Conservation (phyloP, 768 basidiomycete genomes). For the Holtermannia corniformis region DNA sequence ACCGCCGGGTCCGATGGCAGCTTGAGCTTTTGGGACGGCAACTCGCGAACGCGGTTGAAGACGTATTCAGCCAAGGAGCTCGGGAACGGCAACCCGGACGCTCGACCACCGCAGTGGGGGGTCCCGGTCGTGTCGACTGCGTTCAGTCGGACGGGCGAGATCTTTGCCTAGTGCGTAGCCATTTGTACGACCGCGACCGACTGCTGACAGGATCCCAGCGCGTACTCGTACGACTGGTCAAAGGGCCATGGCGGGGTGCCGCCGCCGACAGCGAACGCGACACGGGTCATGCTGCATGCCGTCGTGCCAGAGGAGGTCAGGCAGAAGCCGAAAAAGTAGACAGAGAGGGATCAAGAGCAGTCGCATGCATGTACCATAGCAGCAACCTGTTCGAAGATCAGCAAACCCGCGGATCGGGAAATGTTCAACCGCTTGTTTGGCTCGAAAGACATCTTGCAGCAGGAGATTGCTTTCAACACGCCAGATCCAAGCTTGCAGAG, state of each 20-base stretch:
- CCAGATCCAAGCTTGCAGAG: too few species aligned
- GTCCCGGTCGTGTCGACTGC: constrained; percentile 66
- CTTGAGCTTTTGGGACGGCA: constrained; percentile 36
- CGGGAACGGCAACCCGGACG: constrained; percentile 31
- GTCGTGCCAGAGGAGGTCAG: constrained; percentile 45
- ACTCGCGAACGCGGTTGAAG: constrained; percentile 82
- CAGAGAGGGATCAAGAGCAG: too few species aligned
- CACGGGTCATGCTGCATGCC: constrained; percentile 45
- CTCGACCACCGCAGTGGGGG: constrained; percentile 28
- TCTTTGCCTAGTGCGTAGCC: constrained; percentile 63
- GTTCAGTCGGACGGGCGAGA: constrained; percentile 78
- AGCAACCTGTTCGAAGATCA: too few species aligned
- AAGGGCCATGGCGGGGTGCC: constrained; percentile 84
- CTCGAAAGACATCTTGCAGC: too few species aligned
- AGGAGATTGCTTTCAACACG: too few species aligned
- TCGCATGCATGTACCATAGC: background rate
- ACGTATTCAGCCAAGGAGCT: constrained; percentile 41
- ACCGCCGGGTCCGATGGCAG: constrained; percentile 53
- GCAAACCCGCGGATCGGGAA: too few species aligned
- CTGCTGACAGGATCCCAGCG: constrained; percentile 34
- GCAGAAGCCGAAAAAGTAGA: constrained; percentile 33
- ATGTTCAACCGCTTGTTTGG: too few species aligned
- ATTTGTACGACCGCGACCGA: background rate
- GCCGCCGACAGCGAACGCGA: constrained; percentile 41
- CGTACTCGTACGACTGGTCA: constrained; percentile 87